Conservation (phyloP, 2,329 filamentous ascomycete species). For the Sporothrix brunneoviolacea region DNA sequence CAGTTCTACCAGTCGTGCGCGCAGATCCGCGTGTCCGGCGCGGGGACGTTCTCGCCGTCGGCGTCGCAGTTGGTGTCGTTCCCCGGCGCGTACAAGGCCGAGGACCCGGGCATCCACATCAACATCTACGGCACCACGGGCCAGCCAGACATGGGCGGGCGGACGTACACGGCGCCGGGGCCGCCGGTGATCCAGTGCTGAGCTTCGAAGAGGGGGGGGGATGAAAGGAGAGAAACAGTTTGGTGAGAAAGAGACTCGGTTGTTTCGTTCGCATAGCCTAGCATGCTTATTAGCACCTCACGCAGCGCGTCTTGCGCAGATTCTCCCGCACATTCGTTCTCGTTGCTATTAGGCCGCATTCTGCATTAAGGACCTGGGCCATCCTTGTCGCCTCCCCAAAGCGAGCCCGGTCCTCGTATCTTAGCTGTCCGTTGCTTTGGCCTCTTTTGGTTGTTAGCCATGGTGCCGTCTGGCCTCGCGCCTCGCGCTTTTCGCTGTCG, state of each 20-base stretch:
- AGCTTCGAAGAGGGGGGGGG: background rate
- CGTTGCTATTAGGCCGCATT: no score
- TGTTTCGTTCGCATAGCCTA: no score
- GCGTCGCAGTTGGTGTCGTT: constrained; percentile 35
- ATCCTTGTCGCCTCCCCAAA: no score
- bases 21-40: constrained; percentile 35
- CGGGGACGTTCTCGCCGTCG: constrained; percentile 32
- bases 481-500: constrained; percentile 18
- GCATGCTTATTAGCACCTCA: no score
- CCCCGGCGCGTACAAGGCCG: constrained; percentile 38
- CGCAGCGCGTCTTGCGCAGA: no score
- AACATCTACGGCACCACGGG: constrained; percentile 41
- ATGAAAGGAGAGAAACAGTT: no score
- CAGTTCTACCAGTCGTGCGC: constrained; percentile 40
- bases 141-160: constrained; percentile 35
- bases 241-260: no score
- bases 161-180: constrained; percentile 34
- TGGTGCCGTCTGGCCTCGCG: constrained; percentile 14
- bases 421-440: no score
- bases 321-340: no score
- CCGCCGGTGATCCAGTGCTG: constrained; percentile 28
- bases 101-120: constrained; percentile 38
- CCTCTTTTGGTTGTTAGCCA: no score
- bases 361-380: no score
- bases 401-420: no score